phyloP scores from a whole-genome alignment of 1,284 basidiomycete species.

The Sporisorium iseilematis-ciliati region DNA sequence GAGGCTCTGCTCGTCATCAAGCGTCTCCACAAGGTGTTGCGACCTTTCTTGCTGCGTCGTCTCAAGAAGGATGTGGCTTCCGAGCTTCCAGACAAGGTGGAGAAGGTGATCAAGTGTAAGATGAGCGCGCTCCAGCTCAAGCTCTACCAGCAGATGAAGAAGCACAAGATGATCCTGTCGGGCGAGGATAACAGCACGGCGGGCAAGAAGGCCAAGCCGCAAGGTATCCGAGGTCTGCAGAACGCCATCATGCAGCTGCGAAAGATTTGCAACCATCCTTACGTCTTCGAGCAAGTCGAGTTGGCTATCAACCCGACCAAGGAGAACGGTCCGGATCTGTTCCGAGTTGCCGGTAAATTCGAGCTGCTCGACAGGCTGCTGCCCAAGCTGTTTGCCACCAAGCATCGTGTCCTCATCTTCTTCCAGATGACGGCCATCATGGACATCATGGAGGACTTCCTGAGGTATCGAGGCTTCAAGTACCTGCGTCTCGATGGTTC shows the following conservation, averaged over 20 bases:
- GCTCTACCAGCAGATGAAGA: constrained; percentile 97
- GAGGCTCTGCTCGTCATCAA: constrained; percentile 97
- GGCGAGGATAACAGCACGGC: constrained; percentile 61
- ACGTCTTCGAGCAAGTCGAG: constrained; percentile 95
- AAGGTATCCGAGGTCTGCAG: constrained; percentile 76
- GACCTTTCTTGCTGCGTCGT: constrained; percentile 94
- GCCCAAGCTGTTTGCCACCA: constrained; percentile 92
- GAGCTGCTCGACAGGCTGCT: constrained; percentile 93
- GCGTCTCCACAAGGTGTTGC: constrained; percentile 96
- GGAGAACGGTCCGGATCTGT: constrained; percentile 81
- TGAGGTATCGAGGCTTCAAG: constrained; percentile 89
- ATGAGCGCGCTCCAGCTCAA: constrained; percentile 96
- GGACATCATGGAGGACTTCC: constrained; percentile 99
- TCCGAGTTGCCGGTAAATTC: constrained; percentile 92
- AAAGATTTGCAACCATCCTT: constrained; percentile 89
- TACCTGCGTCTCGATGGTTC: constrained; percentile 96
- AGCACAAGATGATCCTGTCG: constrained; percentile 85
- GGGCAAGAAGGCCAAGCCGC: constrained; percentile 63
- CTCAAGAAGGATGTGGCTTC: constrained; percentile 99
- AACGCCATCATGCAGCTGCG: constrained; percentile 99
- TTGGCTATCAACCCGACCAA: constrained; percentile 87
- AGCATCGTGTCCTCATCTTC: constrained; percentile 96
- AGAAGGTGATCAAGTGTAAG: constrained; percentile 98
- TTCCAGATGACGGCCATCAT: constrained; percentile 99
- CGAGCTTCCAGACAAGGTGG: constrained; percentile 97